Percentiles rank a stretch among this genome's conserved stretches.
phyloP scores from a whole-genome alignment of 495 filamentous ascomycete species.

The Amniculicola lignicola region DNA sequence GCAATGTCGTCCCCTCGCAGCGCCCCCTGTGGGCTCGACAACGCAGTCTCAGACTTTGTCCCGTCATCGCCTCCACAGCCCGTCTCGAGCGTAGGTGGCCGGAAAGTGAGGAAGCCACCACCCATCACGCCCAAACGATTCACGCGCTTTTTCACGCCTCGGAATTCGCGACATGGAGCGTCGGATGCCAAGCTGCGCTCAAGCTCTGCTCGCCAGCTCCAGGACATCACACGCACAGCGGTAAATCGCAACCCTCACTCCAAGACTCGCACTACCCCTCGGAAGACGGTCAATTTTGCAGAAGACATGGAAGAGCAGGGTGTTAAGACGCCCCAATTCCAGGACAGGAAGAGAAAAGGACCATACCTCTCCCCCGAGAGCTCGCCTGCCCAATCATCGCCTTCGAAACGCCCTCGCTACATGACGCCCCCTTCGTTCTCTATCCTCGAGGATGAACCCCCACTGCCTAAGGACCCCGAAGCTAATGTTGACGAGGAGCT shows the following conservation, averaged over 20 bases:
- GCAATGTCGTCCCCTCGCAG: conserved; percentile 8
- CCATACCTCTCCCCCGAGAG: conserved; percentile 41
- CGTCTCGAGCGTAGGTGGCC: conserved; percentile 19
- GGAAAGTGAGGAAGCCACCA: conserved; percentile 42
- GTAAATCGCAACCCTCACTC: conserved; percentile 31
- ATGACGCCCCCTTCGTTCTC: conserved; percentile 43
- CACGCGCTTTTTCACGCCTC: conserved; percentile 79
- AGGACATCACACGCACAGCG: conserved; percentile 57
- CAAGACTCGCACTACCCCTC: conserved; percentile 2
- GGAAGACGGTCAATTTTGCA: conserved; percentile 33
- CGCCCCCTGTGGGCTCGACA: neutral
- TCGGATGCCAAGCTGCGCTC: conserved; percentile 47
- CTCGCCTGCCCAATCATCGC: conserved; percentile 57
- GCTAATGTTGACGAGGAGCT: conserved; percentile 24
- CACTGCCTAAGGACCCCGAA: no score
- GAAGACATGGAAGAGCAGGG: conserved; percentile 18
- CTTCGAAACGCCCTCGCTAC: conserved; percentile 42
- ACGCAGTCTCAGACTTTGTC: conserved; percentile 27
- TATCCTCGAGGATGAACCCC: conserved; percentile 25
- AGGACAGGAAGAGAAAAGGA: conserved; percentile 36
- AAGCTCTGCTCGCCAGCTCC: conserved; percentile 54
- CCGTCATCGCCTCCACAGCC: conserved; percentile 30
- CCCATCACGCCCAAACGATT: conserved; percentile 55
- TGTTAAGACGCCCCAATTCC: conserved; percentile 18
- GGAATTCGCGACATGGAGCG: conserved; percentile 40